Evolutionary conservation across 257 asterid species (phyloP).

Genomic region (Fraxinus americana): DNA sequence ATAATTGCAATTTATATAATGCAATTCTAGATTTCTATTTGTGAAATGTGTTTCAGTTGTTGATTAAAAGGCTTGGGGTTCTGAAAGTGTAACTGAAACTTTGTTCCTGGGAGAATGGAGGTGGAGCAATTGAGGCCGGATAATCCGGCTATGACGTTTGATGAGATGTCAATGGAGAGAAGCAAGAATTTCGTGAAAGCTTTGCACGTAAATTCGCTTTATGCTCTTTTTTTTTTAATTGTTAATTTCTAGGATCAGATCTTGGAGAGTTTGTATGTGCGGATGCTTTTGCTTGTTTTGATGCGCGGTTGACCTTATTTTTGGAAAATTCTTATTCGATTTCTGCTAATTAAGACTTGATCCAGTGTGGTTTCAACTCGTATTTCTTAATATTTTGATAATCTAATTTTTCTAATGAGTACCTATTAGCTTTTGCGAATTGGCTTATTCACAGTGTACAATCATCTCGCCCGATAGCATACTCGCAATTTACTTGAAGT

Average conservation of each 20-base stretch:
- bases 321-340: not conserved
- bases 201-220: slow-evolving; percentile 59
- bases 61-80: not conserved
- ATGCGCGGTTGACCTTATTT: slow-evolving; percentile 11
- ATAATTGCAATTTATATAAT: slow-evolving; percentile 8
- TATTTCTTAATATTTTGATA: not conserved
- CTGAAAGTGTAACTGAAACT: slow-evolving; percentile 20
- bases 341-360: not conserved
- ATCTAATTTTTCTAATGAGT: not conserved
- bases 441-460: not conserved
- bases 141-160: slow-evolving; percentile 61
- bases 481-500: slow-evolving; percentile 6
- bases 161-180: slow-evolving; percentile 71
- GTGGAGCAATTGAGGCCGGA: slow-evolving; percentile 37
- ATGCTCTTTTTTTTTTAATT: not conserved
- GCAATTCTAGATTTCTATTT: not conserved
- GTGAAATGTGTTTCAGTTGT: not conserved
- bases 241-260: slow-evolving; percentile 39
- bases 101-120: slow-evolving; percentile 38
- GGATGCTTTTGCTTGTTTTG: slow-evolving; percentile 13
- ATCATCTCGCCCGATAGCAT: not conserved
- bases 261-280: slow-evolving; percentile 32
- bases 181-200: slow-evolving; percentile 86
- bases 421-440: not conserved
- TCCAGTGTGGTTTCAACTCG: not conserved